phyloP scores from a whole-genome alignment of 2,329 filamentous ascomycete species.

The Endoconidiophora laricicola region DNA sequence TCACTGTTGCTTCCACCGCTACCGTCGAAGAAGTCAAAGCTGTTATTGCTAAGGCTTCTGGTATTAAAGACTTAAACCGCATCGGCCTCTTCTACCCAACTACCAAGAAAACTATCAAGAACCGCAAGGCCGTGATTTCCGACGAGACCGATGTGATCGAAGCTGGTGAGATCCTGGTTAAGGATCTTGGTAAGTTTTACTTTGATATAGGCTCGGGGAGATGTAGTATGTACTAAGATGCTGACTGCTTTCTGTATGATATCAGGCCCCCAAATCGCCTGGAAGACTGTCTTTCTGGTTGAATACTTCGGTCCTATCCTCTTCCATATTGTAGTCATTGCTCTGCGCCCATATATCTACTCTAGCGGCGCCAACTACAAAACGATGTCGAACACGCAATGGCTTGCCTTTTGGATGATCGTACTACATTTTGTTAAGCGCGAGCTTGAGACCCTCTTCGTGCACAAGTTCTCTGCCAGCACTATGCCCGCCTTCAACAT shows the following conservation, averaged over 20 bases:
- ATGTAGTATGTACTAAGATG: neutral
- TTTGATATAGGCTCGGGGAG: too few species aligned
- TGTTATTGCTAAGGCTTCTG: slow-evolving; percentile 32
- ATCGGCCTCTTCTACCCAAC: slow-evolving; percentile 44
- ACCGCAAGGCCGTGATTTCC: slow-evolving; percentile 37
- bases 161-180: slow-evolving; percentile 55
- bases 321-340: slow-evolving; percentile 62
- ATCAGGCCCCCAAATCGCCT: slow-evolving; percentile 70
- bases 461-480: slow-evolving; percentile 86
- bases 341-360: slow-evolving; percentile 49
- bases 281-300: slow-evolving; percentile 86
- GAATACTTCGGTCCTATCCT: slow-evolving; percentile 88
- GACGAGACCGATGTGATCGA: slow-evolving; percentile 32
- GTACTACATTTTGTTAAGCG: slow-evolving; percentile 82
- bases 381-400: slow-evolving; percentile 50
- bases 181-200: slow-evolving; percentile 61
- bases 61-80: slow-evolving; percentile 41
- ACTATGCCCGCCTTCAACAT: slow-evolving; percentile 89
- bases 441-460: slow-evolving; percentile 82
- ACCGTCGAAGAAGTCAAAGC: slow-evolving; percentile 46
- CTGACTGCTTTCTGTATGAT: slow-evolving; percentile 4
- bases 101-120: slow-evolving; percentile 46
- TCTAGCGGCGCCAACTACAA: slow-evolving; percentile 26
- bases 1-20: slow-evolving; percentile 32
- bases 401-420: slow-evolving; percentile 57